phyloP scores from a whole-genome alignment of 306 rosid species.

The Vigna reflexopilosa region DNA sequence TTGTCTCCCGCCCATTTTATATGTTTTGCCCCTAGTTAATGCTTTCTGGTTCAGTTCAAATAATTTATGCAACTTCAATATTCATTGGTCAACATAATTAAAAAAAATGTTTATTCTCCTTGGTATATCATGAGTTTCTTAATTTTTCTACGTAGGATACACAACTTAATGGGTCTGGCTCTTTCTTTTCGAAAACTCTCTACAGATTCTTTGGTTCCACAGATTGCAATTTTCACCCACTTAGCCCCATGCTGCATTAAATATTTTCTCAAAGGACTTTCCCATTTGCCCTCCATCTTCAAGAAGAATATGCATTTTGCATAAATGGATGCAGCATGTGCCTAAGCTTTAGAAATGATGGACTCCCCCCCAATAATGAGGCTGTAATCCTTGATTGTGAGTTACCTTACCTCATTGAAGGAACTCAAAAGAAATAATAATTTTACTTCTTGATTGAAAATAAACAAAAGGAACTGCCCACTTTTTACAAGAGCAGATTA shows the following conservation, averaged over 20 bases:
- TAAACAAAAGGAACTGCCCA: too few species aligned
- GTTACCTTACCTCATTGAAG: too few species aligned
- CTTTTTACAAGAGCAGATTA: too few species aligned
- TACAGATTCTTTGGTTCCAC: neutral
- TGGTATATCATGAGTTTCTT: neutral
- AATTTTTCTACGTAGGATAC: neutral
- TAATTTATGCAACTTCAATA: neutral
- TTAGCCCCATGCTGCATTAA: neutral
- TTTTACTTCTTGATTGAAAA: too few species aligned
- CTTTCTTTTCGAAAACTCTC: neutral
- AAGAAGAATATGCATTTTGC: neutral
- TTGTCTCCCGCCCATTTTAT: neutral
- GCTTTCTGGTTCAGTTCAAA: too few species aligned
- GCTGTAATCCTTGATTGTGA: neutral
- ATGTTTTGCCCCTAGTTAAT: too few species aligned
- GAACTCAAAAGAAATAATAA: too few species aligned
- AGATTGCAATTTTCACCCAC: neutral
- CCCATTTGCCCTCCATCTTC: neutral
- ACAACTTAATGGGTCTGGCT: neutral
- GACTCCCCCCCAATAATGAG: neutral
- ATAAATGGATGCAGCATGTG: neutral
- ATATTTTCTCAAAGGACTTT: neutral
- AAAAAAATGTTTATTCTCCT: neutral
- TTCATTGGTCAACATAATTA: neutral
- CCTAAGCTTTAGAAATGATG: neutral